Percentiles rank a stretch among this genome's conserved stretches.
phyloP scores from a whole-genome alignment of 1,284 basidiomycete species.

The Pyrrhoderma noxium region DNA sequence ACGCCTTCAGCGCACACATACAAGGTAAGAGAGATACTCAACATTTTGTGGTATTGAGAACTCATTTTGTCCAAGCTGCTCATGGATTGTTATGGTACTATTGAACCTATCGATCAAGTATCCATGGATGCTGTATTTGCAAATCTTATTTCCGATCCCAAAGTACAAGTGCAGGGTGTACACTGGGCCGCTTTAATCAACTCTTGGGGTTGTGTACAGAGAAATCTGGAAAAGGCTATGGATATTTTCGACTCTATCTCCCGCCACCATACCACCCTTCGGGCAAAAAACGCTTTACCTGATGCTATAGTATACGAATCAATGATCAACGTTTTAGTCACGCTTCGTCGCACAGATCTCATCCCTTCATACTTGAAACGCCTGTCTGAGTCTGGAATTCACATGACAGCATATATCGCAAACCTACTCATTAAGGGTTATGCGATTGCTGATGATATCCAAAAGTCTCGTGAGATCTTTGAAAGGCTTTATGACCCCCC shows the following conservation, averaged over 20 bases:
- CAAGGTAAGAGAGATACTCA: constrained; percentile 49
- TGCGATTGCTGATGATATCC: constrained; percentile 65
- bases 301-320: constrained; percentile 92
- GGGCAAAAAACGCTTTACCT: constrained; percentile 32
- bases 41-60: too few species aligned
- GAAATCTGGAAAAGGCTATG: constrained; percentile 75
- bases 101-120: constrained; percentile 76
- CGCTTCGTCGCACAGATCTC: constrained; percentile 73
- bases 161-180: constrained; percentile 65
- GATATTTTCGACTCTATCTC: constrained; percentile 74
- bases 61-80: too few species aligned
- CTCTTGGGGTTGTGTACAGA: constrained; percentile 77
- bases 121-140: constrained; percentile 74
- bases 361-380: constrained; percentile 63
- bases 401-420: constrained; percentile 93
- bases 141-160: constrained; percentile 43
- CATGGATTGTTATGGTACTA: constrained; percentile 83
- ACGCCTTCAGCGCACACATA: constrained; percentile 84
- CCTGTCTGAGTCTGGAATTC: constrained; percentile 60
- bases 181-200: constrained; percentile 94
- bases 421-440: constrained; percentile 91
- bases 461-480: constrained; percentile 71
- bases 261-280: constrained; percentile 37
- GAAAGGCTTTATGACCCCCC: constrained; percentile 84
- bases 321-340: constrained; percentile 82